Percentiles rank a stretch among this genome's conserved stretches.
Evolutionary conservation across 2,329 filamentous ascomycete species (phyloP).

Genomic region (Fusarium newnesense): DNA sequence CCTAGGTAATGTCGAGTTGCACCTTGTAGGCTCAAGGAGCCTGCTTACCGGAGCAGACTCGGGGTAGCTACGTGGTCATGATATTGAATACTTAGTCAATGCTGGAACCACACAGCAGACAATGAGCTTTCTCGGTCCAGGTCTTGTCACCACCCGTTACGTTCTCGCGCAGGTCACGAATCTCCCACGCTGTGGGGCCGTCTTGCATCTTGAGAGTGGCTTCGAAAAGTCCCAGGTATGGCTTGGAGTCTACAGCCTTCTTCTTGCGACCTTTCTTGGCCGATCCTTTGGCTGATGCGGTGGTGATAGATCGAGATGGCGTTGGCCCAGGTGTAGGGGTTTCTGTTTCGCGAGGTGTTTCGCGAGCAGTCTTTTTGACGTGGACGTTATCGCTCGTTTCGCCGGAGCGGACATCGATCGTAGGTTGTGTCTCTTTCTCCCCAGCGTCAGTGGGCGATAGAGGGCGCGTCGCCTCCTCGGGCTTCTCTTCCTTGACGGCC

Average conservation of each 20-base stretch:
- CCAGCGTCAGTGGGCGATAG: constrained; percentile 64
- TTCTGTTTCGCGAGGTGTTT: constrained; percentile 46
- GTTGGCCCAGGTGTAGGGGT: constrained; percentile 48
- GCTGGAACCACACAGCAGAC: constrained; percentile 60
- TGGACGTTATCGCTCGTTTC: constrained; percentile 53
- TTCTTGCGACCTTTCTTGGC: constrained; percentile 53
- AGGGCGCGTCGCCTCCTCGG: constrained; percentile 51
- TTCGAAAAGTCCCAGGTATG: constrained; percentile 64
- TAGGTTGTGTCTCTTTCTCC: constrained; percentile 60
- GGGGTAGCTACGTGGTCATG: background rate
- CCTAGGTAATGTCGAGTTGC: constrained; percentile 6
- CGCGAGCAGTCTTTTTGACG: constrained; percentile 49
- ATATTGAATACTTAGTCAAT: constrained; percentile 52
- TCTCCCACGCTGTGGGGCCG: constrained; percentile 61
- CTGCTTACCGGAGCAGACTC: constrained; percentile 17
- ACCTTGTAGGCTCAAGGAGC: constrained; percentile 14
- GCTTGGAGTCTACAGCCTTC: constrained; percentile 52
- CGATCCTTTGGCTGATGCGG: constrained; percentile 40
- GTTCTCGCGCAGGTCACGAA: constrained; percentile 61
- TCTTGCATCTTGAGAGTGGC: constrained; percentile 60
- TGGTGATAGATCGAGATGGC: constrained; percentile 37
- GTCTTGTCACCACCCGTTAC: constrained; percentile 60
- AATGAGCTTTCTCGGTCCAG: constrained; percentile 63
- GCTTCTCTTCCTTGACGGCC: constrained; percentile 54
- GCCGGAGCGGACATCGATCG: constrained; percentile 63